Base-by-base conservation (phyloP, 1,284 basidiomycete species). In the Caloboletus firmus region DNA sequence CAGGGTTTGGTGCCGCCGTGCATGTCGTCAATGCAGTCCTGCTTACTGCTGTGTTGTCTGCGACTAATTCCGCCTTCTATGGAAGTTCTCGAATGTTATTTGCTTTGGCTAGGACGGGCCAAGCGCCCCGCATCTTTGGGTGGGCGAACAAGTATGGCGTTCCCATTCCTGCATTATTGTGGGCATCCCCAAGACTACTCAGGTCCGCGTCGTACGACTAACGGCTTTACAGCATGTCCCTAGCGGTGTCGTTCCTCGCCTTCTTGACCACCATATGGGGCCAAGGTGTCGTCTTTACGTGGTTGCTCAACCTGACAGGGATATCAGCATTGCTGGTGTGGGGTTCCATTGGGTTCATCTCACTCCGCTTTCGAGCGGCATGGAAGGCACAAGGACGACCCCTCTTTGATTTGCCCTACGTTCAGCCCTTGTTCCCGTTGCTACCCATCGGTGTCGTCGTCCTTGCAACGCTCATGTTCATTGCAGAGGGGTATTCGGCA, bases 301-400 rank as follows among this genome's bases (percentile, higher is more conserved):
- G 80, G 84, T 72, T 86, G 34, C 78, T 86, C 61, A 85, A 87
- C 64, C 72, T 90, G 47, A 84, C 83, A 7, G 82, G 86, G 10
- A 83, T 89, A 53, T 85, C 85, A 1, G 84, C 85, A 20, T 72
- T 91, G 51, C 76, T 89, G 45, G 82, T 81, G 22, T 89, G 84
- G 83, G 79, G 74, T 30, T 76, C 77, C 26, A 77, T 90, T 59
- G 80, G 84, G 8, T 18, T 72, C 20, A 79, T 82, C 34, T 81
- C 79, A 1, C 51, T 81, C 34, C 77, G 79, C 17, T 82, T 83
- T 68, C 75, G 80, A 28, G 57, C 62, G 13, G 79, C 79, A 7
- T 81, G 77, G 67, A 58, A 51, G 20, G 73, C 71, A 0, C 77
- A 77, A 44, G 74, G 74, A 18, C 67, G 74, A 34, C 54, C 65